Conservation (phyloP, 2,329 filamentous ascomycete species). For the Periconia digitata region DNA sequence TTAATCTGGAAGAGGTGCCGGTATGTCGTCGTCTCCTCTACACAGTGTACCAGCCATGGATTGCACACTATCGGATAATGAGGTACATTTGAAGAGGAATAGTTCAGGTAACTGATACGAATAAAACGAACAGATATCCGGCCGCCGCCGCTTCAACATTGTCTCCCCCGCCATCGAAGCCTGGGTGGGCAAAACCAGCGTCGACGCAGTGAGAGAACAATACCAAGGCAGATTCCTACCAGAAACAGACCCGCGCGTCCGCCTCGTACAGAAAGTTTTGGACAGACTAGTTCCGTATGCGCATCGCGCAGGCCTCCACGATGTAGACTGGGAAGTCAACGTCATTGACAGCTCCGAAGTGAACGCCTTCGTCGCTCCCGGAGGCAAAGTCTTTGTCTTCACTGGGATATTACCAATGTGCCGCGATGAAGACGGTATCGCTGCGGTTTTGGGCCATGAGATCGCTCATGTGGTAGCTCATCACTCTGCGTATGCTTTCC, state of each 20-base stretch:
- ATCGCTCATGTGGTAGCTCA: conserved; percentile 68
- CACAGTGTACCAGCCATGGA: too few relatives aligned
- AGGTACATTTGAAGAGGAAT: conserved; percentile 1
- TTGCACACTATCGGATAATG: too few relatives aligned
- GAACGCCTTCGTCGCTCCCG: conserved; percentile 79
- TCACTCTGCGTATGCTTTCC: conserved; percentile 39
- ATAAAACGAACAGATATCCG: conserved; percentile 57
- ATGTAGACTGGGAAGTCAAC: conserved; percentile 66
- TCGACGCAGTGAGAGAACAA: conserved; percentile 59
- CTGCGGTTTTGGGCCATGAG: conserved; percentile 76
- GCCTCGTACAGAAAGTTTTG: conserved; percentile 65
- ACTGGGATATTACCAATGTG: conserved; percentile 72
- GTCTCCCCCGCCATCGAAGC: conserved; percentile 60
- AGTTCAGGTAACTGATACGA: conserved; percentile 4
- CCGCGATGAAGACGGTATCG: conserved; percentile 67
- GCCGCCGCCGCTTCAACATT: conserved; percentile 73
- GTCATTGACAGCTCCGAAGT: conserved; percentile 70
- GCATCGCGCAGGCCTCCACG: conserved; percentile 49
- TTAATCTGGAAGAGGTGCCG: conserved; percentile 71
- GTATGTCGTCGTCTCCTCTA: conserved; percentile 26
- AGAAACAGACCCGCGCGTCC: conserved; percentile 59
- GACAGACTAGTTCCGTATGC: conserved; percentile 66
- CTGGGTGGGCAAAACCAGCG: conserved; percentile 55
- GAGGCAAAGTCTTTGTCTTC: conserved; percentile 78
- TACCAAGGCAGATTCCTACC: conserved; percentile 60